These are phyloP conservation scores for Suillus americanus DNA, from an alignment of 768 basidiomycete genomes.

Conservation along the genomic window DNA sequence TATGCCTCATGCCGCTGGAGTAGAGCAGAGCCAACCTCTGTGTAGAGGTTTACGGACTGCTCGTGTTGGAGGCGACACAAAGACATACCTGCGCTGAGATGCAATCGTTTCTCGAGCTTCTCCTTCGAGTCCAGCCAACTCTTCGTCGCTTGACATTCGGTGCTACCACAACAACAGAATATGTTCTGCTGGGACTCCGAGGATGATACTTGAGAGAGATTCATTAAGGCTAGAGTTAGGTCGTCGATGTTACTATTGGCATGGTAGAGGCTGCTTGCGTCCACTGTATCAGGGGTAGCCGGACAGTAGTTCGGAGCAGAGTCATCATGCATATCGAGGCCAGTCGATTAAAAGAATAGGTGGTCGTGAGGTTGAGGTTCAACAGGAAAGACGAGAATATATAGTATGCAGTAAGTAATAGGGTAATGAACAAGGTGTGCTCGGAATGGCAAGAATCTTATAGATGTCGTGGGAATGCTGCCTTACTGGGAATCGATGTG, in stretches of 20 bases:
- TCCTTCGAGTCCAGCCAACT: constrained; percentile 65
- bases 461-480: background rate
- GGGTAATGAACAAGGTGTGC: constrained; percentile 8
- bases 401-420: constrained; percentile 1
- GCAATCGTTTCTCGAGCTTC: constrained; percentile 72
- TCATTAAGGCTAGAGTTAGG: constrained; percentile 68
- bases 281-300: constrained; percentile 49
- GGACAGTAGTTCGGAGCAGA: constrained; percentile 32
- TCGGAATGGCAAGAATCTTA: background rate
- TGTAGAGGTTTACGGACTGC: constrained; percentile 8
- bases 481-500: background rate
- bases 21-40: constrained; percentile 90
- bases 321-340: constrained; percentile 23
- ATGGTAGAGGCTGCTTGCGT: constrained; percentile 50
- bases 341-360: background rate
- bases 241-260: constrained; percentile 73
- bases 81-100: constrained; percentile 81
- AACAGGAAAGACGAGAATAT: constrained; percentile 6
- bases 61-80: background rate
- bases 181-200: constrained; percentile 58
- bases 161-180: constrained; percentile 65
- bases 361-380: background rate
- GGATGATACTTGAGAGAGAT: constrained; percentile 73
- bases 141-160: constrained; percentile 63
- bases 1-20: constrained; percentile 86